phyloP scores from a whole-genome alignment of 805 yeast genomes.

The Candida ovalis region DNA sequence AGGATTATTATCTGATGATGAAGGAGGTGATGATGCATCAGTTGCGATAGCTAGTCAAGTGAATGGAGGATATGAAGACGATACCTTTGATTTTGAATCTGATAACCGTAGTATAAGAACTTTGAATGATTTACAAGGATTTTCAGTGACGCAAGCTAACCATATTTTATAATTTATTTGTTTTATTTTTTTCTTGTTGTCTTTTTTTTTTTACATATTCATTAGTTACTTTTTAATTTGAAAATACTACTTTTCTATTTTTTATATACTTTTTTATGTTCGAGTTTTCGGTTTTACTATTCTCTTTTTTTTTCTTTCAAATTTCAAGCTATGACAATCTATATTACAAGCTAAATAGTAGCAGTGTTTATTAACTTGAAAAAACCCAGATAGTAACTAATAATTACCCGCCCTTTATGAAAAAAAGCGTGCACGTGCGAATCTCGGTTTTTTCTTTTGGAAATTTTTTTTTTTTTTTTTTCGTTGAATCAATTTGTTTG shows the following conservation, averaged over 20 bases:
- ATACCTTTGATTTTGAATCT: neutral
- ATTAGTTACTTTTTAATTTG: neutral
- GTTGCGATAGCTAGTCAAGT: neutral
- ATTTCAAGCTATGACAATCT: no score
- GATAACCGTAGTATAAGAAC: slow-evolving; percentile 12
- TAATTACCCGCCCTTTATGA: no score
- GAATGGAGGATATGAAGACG: slow-evolving; percentile 5
- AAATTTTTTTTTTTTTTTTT: neutral
- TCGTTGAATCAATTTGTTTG: no score
- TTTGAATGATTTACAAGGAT: slow-evolving; percentile 12
- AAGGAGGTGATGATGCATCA: slow-evolving; percentile 3
- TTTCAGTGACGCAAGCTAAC: slow-evolving; percentile 18
- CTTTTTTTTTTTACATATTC: neutral
- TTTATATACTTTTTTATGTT: no score
- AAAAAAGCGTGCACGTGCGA: no score
- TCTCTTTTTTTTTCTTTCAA: neutral
- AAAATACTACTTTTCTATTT: no score
- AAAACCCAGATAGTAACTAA: no score
- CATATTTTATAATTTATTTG: neutral
- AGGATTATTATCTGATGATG: slow-evolving; percentile 25
- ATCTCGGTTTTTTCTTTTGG: neutral
- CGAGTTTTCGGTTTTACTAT: no score
- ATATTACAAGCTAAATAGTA: no score
- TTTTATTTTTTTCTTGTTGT: no score
- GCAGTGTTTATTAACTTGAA: no score